Evolutionary conservation across 805 yeast genomes (phyloP).

Genomic region (Lachancea mirantina): DNA sequence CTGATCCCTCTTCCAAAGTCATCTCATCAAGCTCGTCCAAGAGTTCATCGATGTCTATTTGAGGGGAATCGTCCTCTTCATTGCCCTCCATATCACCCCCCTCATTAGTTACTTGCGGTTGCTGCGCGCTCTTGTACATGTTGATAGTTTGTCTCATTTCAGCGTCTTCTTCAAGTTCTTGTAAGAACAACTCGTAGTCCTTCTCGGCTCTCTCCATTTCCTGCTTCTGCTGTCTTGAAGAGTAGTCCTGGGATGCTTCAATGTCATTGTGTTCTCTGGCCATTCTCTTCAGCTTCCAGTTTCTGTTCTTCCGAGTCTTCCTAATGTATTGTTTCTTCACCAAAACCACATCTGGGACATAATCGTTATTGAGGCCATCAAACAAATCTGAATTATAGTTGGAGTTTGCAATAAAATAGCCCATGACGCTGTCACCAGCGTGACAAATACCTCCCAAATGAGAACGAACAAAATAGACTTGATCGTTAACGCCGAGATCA

Average conservation of each 20-base stretch:
- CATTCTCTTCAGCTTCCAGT: conserved; percentile 95
- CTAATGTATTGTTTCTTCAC: conserved; percentile 86
- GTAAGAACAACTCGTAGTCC: conserved; percentile 93
- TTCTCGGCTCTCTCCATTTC: conserved; percentile 88
- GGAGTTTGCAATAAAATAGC: conserved; percentile 77
- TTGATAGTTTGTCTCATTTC: conserved; percentile 90
- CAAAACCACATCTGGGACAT: conserved; percentile 75
- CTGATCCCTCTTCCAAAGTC: conserved; percentile 58
- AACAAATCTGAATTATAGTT: conserved; percentile 84
- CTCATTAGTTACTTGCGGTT: conserved; percentile 19
- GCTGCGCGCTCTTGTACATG: conserved; percentile 60
- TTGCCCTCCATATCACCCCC: conserved; percentile 45
- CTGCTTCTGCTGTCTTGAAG: conserved; percentile 69
- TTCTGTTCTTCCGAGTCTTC: conserved; percentile 65
- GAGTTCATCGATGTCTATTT: conserved; percentile 82
- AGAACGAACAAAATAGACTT: conserved; percentile 74
- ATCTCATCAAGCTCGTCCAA: conserved; percentile 91
- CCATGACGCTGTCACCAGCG: conserved; percentile 94
- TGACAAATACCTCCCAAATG: conserved; percentile 92
- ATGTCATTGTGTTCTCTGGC: conserved; percentile 90
- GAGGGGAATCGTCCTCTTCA: conserved; percentile 80
- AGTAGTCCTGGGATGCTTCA: conserved; percentile 58
- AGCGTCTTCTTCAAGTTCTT: conserved; percentile 93
- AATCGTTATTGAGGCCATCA: conserved; percentile 57
- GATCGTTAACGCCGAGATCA: conserved; percentile 83